Conservation (phyloP, 345 rosid genomes). For the Hevea brasiliensis region DNA sequence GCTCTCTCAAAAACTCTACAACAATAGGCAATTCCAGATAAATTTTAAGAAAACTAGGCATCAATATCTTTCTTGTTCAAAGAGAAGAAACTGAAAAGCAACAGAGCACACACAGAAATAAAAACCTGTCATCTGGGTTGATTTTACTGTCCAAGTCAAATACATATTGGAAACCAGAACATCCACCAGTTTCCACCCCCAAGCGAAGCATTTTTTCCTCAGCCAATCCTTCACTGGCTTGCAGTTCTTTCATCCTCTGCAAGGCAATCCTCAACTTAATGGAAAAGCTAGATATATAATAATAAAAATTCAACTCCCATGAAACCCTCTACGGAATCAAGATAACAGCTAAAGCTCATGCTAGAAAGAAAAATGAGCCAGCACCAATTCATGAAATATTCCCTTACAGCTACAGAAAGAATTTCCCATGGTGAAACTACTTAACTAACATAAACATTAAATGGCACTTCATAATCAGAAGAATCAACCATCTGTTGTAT, state of each 20-base stretch:
- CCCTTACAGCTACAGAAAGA: no score
- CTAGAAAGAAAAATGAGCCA: no score
- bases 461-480: background rate
- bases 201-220: conserved; percentile 70
- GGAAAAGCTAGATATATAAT: conserved; percentile 2
- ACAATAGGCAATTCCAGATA: background rate
- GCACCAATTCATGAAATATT: background rate
- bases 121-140: conserved; percentile 77
- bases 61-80: background rate
- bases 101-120: background rate
- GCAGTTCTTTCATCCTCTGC: conserved; percentile 87
- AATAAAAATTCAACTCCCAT: background rate
- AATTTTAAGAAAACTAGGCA: background rate
- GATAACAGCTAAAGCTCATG: background rate
- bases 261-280: conserved; percentile 21
- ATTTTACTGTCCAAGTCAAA: conserved; percentile 69
- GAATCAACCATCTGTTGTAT: background rate
- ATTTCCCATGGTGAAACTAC: no score
- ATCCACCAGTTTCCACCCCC: conserved; percentile 94
- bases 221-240: conserved; percentile 47
- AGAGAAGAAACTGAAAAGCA: background rate
- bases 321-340: background rate
- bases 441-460: no score
- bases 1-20: conserved; percentile 68
- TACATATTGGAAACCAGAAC: conserved; percentile 94